These are phyloP conservation scores for Daphne laureola DNA, from an alignment of 441 rosid species.

Conservation along the genomic window DNA sequence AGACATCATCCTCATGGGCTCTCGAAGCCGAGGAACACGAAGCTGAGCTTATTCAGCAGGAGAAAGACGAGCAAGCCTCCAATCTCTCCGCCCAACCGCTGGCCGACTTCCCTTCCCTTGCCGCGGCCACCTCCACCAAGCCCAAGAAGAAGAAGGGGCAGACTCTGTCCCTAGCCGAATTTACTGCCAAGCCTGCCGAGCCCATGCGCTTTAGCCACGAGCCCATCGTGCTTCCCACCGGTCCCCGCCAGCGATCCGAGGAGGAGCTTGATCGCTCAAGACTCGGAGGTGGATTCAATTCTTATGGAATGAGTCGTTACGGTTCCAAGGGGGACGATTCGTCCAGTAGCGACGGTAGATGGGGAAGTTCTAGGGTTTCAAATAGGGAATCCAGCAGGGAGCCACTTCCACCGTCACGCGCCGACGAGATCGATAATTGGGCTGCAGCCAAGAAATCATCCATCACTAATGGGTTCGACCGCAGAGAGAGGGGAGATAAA, in stretches of 20 bases:
- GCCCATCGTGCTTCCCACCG: conserved; percentile 63
- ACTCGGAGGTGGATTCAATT: conserved; percentile 71
- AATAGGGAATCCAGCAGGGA: conserved; percentile 37
- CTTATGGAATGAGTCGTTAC: conserved; percentile 41
- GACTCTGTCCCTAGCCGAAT: conserved; percentile 54
- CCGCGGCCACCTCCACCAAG: conserved; percentile 55
- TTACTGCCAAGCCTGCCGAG: conserved; percentile 24
- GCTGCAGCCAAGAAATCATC: conserved; percentile 50
- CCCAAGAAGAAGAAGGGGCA: conserved; percentile 68
- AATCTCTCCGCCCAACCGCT: conserved; percentile 11
- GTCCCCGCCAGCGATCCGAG: conserved; percentile 74
- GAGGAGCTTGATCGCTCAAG: conserved; percentile 73
- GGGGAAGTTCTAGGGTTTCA: conserved; percentile 60
- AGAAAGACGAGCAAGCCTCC: conserved; percentile 8
- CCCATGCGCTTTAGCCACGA: conserved; percentile 41
- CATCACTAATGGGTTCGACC: conserved; percentile 25
- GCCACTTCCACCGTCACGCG: conserved; percentile 46
- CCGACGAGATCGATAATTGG: conserved; percentile 92
- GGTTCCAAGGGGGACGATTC: conserved; percentile 41
- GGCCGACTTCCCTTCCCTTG: conserved; percentile 62
- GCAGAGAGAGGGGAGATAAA: conserved; percentile 29
- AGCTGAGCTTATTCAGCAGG: conserved; percentile 45
- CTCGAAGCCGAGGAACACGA: conserved; percentile 78
- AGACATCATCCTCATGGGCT: conserved; percentile 96
- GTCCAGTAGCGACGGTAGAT: conserved; percentile 27